Conservation (phyloP, 2,329 filamentous ascomycete species). For the Cladorrhinum sp. region DNA sequence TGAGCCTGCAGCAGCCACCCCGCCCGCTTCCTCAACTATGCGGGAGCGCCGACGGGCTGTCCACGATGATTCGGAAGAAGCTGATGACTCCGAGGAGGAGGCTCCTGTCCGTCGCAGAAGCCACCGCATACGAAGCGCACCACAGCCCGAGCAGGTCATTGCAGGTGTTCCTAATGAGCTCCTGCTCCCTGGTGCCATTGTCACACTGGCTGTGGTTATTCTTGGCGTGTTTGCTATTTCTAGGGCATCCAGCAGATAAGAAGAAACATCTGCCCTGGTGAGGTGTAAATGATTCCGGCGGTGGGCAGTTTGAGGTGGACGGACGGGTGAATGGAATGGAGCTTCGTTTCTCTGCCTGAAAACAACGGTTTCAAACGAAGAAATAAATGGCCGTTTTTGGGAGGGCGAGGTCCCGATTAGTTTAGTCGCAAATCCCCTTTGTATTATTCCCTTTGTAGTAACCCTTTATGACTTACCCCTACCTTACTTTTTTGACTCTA, state of each 20-base stretch:
- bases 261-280: neutral
- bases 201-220: constrained; percentile 92
- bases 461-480: constrained; percentile 14
- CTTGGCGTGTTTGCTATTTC: constrained; percentile 88
- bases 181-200: constrained; percentile 87
- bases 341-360: neutral
- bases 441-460: constrained; percentile 13
- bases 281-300: neutral
- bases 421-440: constrained; percentile 11
- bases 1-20: constrained; percentile 41
- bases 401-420: constrained; percentile 15
- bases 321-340: neutral
- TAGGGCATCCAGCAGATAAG: constrained; percentile 57
- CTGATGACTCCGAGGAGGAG: constrained; percentile 51
- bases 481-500: constrained; percentile 3
- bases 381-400: neutral
- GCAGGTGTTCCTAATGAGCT: constrained; percentile 91
- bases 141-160: constrained; percentile 66
- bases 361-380: neutral
- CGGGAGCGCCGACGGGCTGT: constrained; percentile 50
- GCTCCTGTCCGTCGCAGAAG: constrained; percentile 42
- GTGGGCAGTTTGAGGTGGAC: neutral
- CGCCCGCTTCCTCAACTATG: constrained; percentile 47
- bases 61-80: constrained; percentile 43
- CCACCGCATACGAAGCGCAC: constrained; percentile 33